Evolutionary conservation across 2,329 filamentous ascomycete genomes (phyloP), one percentile per base, ranked within the genome.

Genomic region (Cyphellophora europaea): DNA sequence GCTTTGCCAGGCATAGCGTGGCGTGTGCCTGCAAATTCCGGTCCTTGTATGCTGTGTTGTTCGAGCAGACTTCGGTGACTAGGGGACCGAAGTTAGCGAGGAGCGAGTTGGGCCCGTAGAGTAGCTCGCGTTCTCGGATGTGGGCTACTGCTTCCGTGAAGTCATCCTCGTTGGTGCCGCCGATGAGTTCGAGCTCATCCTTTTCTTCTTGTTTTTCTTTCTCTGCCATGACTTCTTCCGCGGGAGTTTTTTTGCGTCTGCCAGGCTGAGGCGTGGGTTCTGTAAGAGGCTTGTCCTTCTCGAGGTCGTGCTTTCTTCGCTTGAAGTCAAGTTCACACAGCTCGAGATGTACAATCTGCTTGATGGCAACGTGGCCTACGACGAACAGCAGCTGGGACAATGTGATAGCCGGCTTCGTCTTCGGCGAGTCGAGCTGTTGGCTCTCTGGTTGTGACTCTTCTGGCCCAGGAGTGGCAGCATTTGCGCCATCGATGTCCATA

Each of bases 291-390:
- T 61, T 62, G 39, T 65, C 70, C 65, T 86, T 88, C 53, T 91
- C 84, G 49, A 87, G 85, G 41, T 91, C 85, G 27, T 84, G 81
- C 67, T 98, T 98, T 47, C 89, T 76, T 35, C 89, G 82, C 67
- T 98, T 98, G 61, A 98, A 98, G 58, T 98, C 91, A 32, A 91
- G 77, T 55, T 98, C 91, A 56, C 88, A 94, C n/a, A 96, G 71
- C 52, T 98, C 91, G 8, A 98, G 74, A 56, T 98, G 91, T 1
- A 98, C 93, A 49, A 98, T 98, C 55, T 98, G 93, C 63, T 98
- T 98, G 55, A 98, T 91, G 11, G 91, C 91, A 31, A 96, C 83
- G 53, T 98, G 91, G 0, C 91, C 91, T 18, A 96, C 89, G 21
- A 94, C 82, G 55, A 96, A 96, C 0, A 98, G 69, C 2, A 98